phyloP scores from a whole-genome alignment of 2,329 filamentous ascomycete genomes.

The Paracoccidioides brasiliensis region DNA sequence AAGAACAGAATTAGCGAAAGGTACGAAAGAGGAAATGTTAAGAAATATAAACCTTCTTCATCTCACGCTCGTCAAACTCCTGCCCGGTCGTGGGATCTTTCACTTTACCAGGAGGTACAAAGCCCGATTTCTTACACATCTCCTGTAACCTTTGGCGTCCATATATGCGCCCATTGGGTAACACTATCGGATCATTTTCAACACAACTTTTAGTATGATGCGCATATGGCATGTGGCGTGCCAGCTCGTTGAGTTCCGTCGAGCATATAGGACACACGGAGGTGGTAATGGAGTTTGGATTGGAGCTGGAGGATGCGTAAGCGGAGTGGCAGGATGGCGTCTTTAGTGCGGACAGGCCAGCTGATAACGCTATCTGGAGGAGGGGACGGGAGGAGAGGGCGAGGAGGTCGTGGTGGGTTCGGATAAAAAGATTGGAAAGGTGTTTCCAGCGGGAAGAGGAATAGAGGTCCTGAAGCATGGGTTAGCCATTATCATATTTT shows the following conservation, averaged over 20 bases:
- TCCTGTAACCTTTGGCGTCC: conserved; percentile 60
- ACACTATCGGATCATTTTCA: conserved; percentile 69
- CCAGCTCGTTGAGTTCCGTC: conserved; percentile 84
- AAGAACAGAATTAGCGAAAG: not conserved
- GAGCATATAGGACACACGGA: conserved; percentile 91
- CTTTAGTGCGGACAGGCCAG: conserved; percentile 87
- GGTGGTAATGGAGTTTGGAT: conserved; percentile 44
- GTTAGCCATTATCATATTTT: not conserved
- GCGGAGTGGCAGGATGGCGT: conserved; percentile 80
- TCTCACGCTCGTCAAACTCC: conserved; percentile 45
- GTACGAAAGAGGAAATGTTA: conserved; percentile 24
- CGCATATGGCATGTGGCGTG: conserved; percentile 79
- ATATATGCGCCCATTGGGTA: conserved; percentile 82
- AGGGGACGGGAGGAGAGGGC: conserved; percentile 70
- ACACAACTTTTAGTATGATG: conserved; percentile 91
- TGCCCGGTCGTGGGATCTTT: conserved; percentile 69
- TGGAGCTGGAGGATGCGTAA: conserved; percentile 43
- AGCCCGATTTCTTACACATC: conserved; percentile 65
- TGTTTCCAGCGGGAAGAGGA: conserved; percentile 57
- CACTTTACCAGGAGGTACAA: conserved; percentile 48
- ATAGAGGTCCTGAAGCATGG: conserved; percentile 50
- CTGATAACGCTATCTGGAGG: conserved; percentile 79
- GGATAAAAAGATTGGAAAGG: conserved; percentile 67
- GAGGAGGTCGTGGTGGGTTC: conserved; percentile 76
- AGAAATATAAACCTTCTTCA: conserved; percentile 87